phyloP scores from a whole-genome alignment of 1,284 basidiomycete genomes.

The Trichosporon coremiiforme region DNA sequence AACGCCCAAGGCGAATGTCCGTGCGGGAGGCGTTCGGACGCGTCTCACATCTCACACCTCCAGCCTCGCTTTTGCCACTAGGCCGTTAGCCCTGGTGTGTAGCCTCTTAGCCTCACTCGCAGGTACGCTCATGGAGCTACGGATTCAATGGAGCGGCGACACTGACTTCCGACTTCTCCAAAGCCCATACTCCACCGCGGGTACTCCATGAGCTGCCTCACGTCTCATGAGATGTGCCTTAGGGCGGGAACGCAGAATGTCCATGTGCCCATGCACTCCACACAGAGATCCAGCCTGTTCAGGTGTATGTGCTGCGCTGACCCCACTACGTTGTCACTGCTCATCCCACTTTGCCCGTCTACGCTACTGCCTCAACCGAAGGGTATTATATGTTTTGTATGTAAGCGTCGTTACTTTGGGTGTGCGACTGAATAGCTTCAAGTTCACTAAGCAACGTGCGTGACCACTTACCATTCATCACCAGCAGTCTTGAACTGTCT shows the following conservation, averaged over 20 bases:
- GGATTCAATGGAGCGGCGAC: too few relatives aligned
- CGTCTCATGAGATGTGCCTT: background rate
- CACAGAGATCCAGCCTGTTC: background rate
- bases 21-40: constrained; percentile 1
- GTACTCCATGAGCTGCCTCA: background rate
- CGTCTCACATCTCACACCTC: background rate
- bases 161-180: background rate
- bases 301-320: background rate
- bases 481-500: background rate
- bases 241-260: background rate
- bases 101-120: background rate
- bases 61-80: background rate
- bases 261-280: constrained; percentile 5
- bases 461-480: constrained; percentile 3
- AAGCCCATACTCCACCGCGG: background rate
- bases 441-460: background rate
- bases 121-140: background rate
- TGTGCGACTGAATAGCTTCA: constrained; percentile 6
- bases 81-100: background rate
- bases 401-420: constrained; percentile 13
- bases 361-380: background rate
- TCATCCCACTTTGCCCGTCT: background rate
- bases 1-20: constrained; percentile 9
- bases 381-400: background rate
- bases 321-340: background rate